These are phyloP conservation scores for Candolleomyces aberdarensis DNA, from an alignment of 768 basidiomycete genomes.

Conservation along the genomic window DNA sequence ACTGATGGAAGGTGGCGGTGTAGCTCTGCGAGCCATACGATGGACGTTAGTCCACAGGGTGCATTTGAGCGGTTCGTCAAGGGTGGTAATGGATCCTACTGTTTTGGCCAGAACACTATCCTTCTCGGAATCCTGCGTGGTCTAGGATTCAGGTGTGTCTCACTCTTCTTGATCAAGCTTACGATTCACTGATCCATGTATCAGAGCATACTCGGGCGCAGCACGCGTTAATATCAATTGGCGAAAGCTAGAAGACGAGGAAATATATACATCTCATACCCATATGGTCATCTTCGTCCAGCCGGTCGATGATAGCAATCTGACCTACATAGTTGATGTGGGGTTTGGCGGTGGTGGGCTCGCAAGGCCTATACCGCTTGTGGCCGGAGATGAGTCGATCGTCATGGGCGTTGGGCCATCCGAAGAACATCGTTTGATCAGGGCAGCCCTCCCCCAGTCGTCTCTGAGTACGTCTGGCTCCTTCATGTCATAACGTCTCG, in stretches of 20 bases:
- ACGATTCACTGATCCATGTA: neutral
- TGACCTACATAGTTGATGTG: constrained; percentile 29
- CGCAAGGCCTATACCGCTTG: constrained; percentile 1
- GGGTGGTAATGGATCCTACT: constrained; percentile 22
- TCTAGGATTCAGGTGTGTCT: constrained; percentile 24
- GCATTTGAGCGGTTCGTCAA: constrained; percentile 20
- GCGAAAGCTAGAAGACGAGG: neutral
- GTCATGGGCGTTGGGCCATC: neutral
- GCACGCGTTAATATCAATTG: constrained; percentile 23
- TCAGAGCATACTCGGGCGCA: constrained; percentile 23
- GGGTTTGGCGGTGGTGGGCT: constrained; percentile 20
- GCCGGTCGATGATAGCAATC: constrained; percentile 20
- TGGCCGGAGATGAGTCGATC: neutral
- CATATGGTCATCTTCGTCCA: constrained; percentile 31
- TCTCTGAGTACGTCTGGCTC: neutral
- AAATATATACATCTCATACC: constrained; percentile 12
- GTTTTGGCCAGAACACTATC: constrained; percentile 26
- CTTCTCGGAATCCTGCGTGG: constrained; percentile 25
- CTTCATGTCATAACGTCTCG: neutral
- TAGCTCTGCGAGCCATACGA: constrained; percentile 21
- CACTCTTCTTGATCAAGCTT: neutral
- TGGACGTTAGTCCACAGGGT: constrained; percentile 23
- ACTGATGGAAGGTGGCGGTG: neutral
- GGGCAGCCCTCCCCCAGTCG: neutral
- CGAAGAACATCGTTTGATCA: neutral